Percentiles rank a stretch among this genome's conserved stretches.
Evolutionary conservation across 2,329 filamentous ascomycete genomes (phyloP).

Genomic region (Simplicillium aogashimaense): DNA sequence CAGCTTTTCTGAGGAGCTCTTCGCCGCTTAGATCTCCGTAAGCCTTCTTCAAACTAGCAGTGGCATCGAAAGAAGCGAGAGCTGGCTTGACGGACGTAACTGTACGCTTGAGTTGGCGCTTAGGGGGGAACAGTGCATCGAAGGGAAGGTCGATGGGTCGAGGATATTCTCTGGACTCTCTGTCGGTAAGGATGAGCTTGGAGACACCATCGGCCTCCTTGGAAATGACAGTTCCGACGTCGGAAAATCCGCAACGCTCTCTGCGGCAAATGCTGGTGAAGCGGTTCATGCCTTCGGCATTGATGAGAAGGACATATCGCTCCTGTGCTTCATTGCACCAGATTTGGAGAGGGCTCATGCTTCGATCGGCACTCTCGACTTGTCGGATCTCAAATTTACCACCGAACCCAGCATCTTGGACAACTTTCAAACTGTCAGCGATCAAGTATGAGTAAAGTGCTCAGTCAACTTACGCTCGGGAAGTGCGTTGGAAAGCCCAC

Average conservation of each 20-base stretch:
- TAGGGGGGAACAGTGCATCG: conserved; percentile 79
- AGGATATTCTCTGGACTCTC: conserved; percentile 64
- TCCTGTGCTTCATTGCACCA: conserved; percentile 98
- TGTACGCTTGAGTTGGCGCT: conserved; percentile 67
- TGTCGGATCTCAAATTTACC: conserved; percentile 92
- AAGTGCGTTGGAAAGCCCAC: conserved; percentile 65
- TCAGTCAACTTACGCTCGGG: conserved; percentile 45
- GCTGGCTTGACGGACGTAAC: conserved; percentile 60
- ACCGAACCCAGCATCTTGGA: conserved; percentile 84
- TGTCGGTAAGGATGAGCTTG: conserved; percentile 70
- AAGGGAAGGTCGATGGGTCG: conserved; percentile 83
- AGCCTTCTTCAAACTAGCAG: conserved; percentile 53
- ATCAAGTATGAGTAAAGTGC: too few species aligned
- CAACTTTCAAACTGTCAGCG: conserved; percentile 30
- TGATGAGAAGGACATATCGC: conserved; percentile 85
- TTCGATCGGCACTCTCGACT: conserved; percentile 78
- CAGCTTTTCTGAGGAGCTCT: conserved; percentile 54
- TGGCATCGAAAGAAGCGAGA: conserved; percentile 63
- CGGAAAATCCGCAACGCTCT: conserved; percentile 86
- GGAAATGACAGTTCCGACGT: conserved; percentile 69
- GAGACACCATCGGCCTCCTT: conserved; percentile 53
- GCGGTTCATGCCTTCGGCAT: conserved; percentile 67
- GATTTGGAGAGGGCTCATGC: conserved; percentile 93
- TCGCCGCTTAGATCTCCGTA: conserved; percentile 44
- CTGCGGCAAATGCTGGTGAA: conserved; percentile 60